These are phyloP conservation scores for Megacollybia marginata DNA, from an alignment of 768 basidiomycete species.

Conservation along the genomic window DNA sequence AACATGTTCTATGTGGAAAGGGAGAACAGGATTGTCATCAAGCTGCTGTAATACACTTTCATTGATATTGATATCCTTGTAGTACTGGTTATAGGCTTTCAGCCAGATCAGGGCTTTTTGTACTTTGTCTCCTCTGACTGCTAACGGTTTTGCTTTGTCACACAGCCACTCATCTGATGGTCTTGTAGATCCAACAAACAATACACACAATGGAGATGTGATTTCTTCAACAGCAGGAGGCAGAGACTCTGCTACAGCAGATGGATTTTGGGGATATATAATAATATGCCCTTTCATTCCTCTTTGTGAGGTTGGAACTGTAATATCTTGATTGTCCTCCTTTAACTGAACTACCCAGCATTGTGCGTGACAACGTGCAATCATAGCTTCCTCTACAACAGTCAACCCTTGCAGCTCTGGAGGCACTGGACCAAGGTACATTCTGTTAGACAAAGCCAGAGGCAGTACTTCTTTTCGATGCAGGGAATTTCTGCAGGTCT, in stretches of 20 bases:
- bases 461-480: constrained; percentile 11
- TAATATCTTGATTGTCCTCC: constrained; percentile 8
- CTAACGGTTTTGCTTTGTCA: neutral
- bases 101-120: no score
- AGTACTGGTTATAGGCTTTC: no score
- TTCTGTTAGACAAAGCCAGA: constrained; percentile 23
- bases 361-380: constrained; percentile 27
- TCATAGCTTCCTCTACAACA: constrained; percentile 31
- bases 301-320: constrained; percentile 15
- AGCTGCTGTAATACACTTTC: no score
- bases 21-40: no score
- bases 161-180: constrained; percentile 23
- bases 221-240: constrained; percentile 30
- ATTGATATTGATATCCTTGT: no score
- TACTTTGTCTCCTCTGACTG: no score
- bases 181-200: constrained; percentile 26
- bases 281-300: constrained; percentile 32
- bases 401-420: constrained; percentile 21
- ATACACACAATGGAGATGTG: constrained; percentile 26
- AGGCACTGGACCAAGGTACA: constrained; percentile 22
- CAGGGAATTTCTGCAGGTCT: constrained; percentile 11
- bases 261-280: constrained; percentile 29
- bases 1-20: no score
- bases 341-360: constrained; percentile 29
- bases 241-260: constrained; percentile 17